A percentile compares a stretch with the other conserved stretches of the same genome.
These are phyloP conservation scores for Cardiospermum halicacabum DNA, from an alignment of 345 rosid species.

Conservation along the genomic window DNA sequence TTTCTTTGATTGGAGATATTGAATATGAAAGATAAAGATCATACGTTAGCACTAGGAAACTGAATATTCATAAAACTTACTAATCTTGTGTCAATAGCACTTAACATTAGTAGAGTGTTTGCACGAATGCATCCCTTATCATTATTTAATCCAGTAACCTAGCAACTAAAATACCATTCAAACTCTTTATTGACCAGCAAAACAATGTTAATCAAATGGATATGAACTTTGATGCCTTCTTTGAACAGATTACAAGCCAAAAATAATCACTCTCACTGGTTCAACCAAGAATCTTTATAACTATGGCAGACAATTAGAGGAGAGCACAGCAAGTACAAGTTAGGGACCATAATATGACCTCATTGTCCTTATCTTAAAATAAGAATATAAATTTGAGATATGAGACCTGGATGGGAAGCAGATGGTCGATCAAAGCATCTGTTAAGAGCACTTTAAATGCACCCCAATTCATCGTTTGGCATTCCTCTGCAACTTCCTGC, in stretches of 20 bases:
- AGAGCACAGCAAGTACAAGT: background rate
- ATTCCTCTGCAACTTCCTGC: constrained; percentile 78
- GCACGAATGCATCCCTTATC: background rate
- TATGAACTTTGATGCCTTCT: background rate
- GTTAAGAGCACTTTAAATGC: constrained; percentile 59
- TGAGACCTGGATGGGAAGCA: constrained; percentile 83
- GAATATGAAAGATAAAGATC: too few species aligned
- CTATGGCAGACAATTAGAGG: background rate
- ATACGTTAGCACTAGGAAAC: background rate
- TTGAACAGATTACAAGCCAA: background rate
- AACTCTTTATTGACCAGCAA: background rate
- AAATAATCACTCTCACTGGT: background rate
- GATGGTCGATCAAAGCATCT: constrained; percentile 77
- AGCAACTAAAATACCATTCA: background rate
- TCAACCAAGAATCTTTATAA: background rate
- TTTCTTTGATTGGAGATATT: too few species aligned
- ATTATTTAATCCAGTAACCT: background rate
- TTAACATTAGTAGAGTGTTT: background rate
- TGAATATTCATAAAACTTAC: constrained; percentile 8
- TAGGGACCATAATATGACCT: background rate
- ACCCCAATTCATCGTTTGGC: constrained; percentile 84
- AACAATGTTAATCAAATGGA: background rate
- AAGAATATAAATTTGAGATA: background rate
- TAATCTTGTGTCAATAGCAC: background rate
- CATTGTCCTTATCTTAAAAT: background rate